phyloP scores from a whole-genome alignment of 2,329 filamentous ascomycete species.

The Tolypocladium ophioglossoides region DNA sequence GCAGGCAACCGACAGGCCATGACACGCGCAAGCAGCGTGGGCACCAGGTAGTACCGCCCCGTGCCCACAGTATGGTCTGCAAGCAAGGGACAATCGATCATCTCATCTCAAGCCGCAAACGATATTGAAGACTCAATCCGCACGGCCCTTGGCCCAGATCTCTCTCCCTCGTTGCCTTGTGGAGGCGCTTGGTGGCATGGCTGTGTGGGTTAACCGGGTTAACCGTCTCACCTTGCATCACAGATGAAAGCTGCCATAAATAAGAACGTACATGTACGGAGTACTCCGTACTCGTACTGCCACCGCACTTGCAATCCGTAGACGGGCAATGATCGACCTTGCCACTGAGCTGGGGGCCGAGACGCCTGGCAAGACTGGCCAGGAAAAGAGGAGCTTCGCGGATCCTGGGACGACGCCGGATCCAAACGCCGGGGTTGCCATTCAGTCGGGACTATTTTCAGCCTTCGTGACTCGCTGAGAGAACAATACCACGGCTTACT shows the following conservation, averaged over 20 bases:
- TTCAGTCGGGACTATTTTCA: constrained; percentile 3
- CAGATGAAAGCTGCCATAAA: not conserved
- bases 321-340: not conserved
- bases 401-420: not conserved
- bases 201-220: not conserved
- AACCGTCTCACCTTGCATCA: not conserved
- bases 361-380: not conserved
- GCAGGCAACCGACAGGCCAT: not conserved
- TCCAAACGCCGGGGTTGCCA: constrained; percentile 3
- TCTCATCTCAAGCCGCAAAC: constrained; percentile 2
- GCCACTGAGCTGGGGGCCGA: not conserved
- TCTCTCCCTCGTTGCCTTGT: not conserved
- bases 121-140: constrained; percentile 1
- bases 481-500: not conserved
- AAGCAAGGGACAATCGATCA: constrained; percentile 4
- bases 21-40: not conserved
- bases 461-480: not conserved
- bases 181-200: not conserved
- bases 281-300: too few relatives aligned
- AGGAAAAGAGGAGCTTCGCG: not conserved
- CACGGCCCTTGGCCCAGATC: not conserved
- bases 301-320: not conserved
- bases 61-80: not conserved
- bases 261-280: not conserved
- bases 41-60: not conserved